phyloP scores from a whole-genome alignment of 2,329 filamentous ascomycete species.

The Phymatotrichopsis omnivora region DNA sequence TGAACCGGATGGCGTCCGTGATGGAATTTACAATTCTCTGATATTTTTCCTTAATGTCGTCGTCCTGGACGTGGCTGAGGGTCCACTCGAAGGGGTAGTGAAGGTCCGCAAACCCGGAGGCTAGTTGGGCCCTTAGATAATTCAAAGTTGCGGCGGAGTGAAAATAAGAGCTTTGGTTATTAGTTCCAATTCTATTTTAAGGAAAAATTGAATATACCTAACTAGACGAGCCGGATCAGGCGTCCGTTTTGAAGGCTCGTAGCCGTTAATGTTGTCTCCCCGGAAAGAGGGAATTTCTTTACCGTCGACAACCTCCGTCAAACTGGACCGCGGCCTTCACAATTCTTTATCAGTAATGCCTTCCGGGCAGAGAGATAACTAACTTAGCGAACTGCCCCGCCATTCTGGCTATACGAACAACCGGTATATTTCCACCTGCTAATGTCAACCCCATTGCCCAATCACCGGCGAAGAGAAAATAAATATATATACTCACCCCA shows the following conservation, averaged over 20 bases:
- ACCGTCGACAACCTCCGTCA: slow-evolving; percentile 70
- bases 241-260: slow-evolving; percentile 59
- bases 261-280: slow-evolving; percentile 92
- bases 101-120: slow-evolving; percentile 84
- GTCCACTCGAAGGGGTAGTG: slow-evolving; percentile 93
- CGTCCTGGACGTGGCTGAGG: slow-evolving; percentile 79
- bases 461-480: background rate
- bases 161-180: slow-evolving; percentile 67
- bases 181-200: background rate
- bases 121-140: slow-evolving; percentile 73
- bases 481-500: slow-evolving; percentile 61
- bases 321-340: slow-evolving; percentile 62
- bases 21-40: slow-evolving; percentile 73
- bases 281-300: slow-evolving; percentile 79
- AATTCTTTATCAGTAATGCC: slow-evolving; percentile 1
- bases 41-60: slow-evolving; percentile 76
- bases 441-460: background rate
- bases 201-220: slow-evolving; percentile 39
- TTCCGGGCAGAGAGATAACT: slow-evolving; percentile 29
- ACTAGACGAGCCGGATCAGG: slow-evolving; percentile 79
- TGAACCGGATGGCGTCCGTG: slow-evolving; percentile 84
- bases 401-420: slow-evolving; percentile 91
- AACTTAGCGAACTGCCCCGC: slow-evolving; percentile 90
- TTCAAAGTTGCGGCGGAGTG: slow-evolving; percentile 92
- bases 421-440: slow-evolving; percentile 54